These are phyloP conservation scores for Mucor racemosus DNA, from an alignment of 371 early-diverging fungal genomes.

Conservation along the genomic window DNA sequence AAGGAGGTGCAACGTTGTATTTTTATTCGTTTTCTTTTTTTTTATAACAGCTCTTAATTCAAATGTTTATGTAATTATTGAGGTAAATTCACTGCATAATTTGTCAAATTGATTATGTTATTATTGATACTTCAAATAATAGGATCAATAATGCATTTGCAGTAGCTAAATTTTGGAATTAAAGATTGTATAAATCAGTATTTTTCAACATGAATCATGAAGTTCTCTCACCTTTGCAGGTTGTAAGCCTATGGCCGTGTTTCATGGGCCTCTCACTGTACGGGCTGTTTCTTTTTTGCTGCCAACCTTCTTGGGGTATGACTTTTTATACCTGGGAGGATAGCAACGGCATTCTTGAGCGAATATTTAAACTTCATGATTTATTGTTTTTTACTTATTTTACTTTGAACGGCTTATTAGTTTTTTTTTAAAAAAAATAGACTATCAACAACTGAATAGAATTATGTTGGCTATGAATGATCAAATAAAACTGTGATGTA, in stretches of 20 bases:
- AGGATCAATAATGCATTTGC: too few relatives aligned
- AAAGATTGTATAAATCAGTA: slow-evolving; percentile 7
- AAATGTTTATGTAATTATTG: too few relatives aligned
- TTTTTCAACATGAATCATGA: slow-evolving; percentile 17
- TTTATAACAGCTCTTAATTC: too few relatives aligned
- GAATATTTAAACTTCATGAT: too few relatives aligned
- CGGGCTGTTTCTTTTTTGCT: slow-evolving; percentile 14
- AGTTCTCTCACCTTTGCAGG: slow-evolving; percentile 14
- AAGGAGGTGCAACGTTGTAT: too few relatives aligned
- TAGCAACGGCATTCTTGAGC: slow-evolving; percentile 12
- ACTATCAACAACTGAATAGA: slow-evolving; percentile 10
- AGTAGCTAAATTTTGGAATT: slow-evolving; percentile 3
- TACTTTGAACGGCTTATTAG: neutral
- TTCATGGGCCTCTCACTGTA: slow-evolving; percentile 18
- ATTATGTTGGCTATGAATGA: slow-evolving; percentile 7
- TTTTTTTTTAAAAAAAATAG: neutral
- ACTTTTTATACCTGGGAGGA: slow-evolving; percentile 16
- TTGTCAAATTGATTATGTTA: too few relatives aligned
- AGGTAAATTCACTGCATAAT: too few relatives aligned
- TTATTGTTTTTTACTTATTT: neutral
- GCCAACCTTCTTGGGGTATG: slow-evolving; percentile 12
- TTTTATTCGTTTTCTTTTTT: too few relatives aligned
- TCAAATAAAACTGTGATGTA: neutral
- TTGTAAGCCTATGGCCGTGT: slow-evolving; percentile 17
- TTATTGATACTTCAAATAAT: too few relatives aligned